Conservation (phyloP, 2,329 filamentous ascomycete species). For the Talaromyces sp. region DNA sequence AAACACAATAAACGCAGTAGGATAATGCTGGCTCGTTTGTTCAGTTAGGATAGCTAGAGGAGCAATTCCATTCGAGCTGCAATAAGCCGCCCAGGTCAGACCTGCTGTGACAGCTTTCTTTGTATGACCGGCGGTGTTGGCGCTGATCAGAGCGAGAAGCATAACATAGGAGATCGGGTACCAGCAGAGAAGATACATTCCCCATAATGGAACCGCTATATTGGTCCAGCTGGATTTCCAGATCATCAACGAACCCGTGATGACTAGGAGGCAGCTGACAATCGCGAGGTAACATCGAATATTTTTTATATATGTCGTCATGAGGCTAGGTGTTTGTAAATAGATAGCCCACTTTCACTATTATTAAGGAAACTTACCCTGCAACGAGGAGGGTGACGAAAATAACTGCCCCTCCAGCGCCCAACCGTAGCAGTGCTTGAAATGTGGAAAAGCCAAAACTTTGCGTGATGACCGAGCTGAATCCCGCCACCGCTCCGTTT, state of each 20-base stretch:
- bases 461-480: constrained; percentile 55
- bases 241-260: background rate
- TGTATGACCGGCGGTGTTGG: constrained; percentile 44
- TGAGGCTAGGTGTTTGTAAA: constrained; percentile 51
- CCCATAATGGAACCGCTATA: constrained; percentile 47
- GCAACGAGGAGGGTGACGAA: constrained; percentile 52
- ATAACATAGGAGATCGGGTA: constrained; percentile 11
- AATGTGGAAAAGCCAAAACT: constrained; percentile 52
- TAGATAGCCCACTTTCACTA: constrained; percentile 49
- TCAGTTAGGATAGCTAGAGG: background rate
- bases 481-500: constrained; percentile 47
- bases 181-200: constrained; percentile 39
- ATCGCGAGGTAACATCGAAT: background rate
- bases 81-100: constrained; percentile 56
- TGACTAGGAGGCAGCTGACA: background rate
- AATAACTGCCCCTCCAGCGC: constrained; percentile 36
- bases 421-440: constrained; percentile 44
- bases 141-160: constrained; percentile 11
- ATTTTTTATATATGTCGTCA: constrained; percentile 45
- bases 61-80: constrained; percentile 46
- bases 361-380: constrained; percentile 52
- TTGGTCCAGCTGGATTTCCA: constrained; percentile 35
- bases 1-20: constrained; percentile 54
- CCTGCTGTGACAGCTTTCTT: constrained; percentile 63
- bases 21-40: constrained; percentile 39